Evolutionary conservation across 1,284 basidiomycete genomes (phyloP), one percentile per base, ranked within the genome.

Genomic region (Cryptococcus sp.): DNA sequence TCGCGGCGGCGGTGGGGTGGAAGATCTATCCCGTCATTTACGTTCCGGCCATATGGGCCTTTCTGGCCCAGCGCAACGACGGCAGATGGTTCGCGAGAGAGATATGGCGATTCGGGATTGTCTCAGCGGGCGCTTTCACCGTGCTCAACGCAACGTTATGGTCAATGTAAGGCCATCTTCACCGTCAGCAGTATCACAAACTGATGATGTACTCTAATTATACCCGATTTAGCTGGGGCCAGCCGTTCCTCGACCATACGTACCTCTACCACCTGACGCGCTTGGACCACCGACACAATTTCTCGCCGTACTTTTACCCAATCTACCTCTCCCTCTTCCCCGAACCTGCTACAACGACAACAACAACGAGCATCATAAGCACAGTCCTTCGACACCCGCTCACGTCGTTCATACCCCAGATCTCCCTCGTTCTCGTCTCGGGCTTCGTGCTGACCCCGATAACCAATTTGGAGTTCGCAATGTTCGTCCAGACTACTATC

Each of bases 1-100:
- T 93, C 25, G 94, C 91, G 0, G 63, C 92, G 39, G 87, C 89
- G 54, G 86, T 91, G 0, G 91, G 94, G 70, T 93, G 91, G 89
- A 97, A 97, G 79, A 90, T 97, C 57, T 99, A 94, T 71, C 96
- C 96, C 0, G 83, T 92, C 68, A 86, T 99, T 63, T 98, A 98
- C 75, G 90, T 88, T 0, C 82, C 89, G 16, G 84, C 87, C 25
- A 86, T 93, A 60, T 80, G 93, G 50, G 83, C 86, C 0, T 84
- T 85, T 30, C 82, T 96, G 15, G 57, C 67, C 3, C 50, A 43
- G 41, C 41, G 54, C 8, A 54, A 54, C 10, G 38, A 67, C 60
- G 48, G 68, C 58, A 81, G 78, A 3, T 70, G 87, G 55, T 70
- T 90, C 23, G 89, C 85, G 58, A 47, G 56, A 60, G 80, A 80